Base-by-base conservation (phyloP, 108 stramenopile genomes). In the Aurantiochytrium sp. region DNA sequence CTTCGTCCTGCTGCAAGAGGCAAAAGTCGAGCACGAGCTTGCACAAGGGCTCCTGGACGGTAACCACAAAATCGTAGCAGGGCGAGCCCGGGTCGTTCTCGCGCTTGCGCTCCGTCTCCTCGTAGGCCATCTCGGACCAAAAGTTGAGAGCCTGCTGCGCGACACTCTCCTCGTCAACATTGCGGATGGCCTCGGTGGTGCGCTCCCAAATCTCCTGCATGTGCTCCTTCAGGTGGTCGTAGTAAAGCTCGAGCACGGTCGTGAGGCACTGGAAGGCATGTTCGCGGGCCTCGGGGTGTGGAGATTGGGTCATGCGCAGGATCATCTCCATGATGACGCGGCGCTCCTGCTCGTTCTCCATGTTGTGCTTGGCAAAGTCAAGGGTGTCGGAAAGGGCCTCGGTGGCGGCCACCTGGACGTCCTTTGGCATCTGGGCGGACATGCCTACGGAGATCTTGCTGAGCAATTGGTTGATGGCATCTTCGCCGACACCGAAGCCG, bases 371-470 rank as follows among this genome's bases (percentile, higher is more conserved):
- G 51, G 76, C 76, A 23, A 53, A 83, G 49, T 83, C 76, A 4
- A 83, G 76, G 6, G 76, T 53, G 76, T 83, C 76, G 8, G 45
- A 10, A 12, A 83, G 51, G 4, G 51, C 76, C 8, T 83, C 51
- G 25, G 76, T 83, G 76, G 76, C 76, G 19, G 76, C 76, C 19
- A 53, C 51, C 76, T 83, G 76, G 25, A 83, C 76, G n/a, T 83
- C 76, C 25, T 53, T 23, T 14, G 49, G 76, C 49, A 47, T 12
- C 23, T 83, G 23, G 0, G 76, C 49, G 51, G 23, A 25, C 76
- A 83, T 83, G n/a, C 76, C 76, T 19, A 83, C 23, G 45, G 76
- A 83, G 5, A 83, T 83, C 76, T 83, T 83, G 45, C 51, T 47
- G 6, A 83, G 76, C n/a, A 83, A 4, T 12, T 53, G 45, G 23